phyloP scores from a whole-genome alignment of 768 basidiomycete species.

The Podaxis sp. region DNA sequence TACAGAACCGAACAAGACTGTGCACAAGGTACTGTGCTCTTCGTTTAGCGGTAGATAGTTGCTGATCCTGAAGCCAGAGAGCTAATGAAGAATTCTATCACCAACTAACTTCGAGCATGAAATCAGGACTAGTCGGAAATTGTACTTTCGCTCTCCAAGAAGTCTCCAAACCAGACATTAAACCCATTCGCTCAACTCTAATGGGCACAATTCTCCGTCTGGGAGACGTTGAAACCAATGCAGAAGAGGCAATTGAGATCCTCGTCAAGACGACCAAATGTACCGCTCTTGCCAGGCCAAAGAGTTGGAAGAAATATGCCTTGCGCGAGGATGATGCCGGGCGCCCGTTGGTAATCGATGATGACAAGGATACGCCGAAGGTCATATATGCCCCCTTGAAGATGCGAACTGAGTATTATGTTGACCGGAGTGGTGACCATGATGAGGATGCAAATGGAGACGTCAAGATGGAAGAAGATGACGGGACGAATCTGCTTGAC shows the following conservation, averaged over 20 bases:
- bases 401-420: constrained; percentile 55
- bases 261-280: constrained; percentile 77
- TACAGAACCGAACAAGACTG: constrained; percentile 64
- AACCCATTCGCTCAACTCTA: constrained; percentile 64
- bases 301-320: constrained; percentile 77
- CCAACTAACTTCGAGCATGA: constrained; percentile 37
- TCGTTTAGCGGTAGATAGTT: neutral
- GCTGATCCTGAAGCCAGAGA: constrained; percentile 32
- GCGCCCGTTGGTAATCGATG: constrained; percentile 33
- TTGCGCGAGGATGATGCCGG: constrained; percentile 34
- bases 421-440: constrained; percentile 42
- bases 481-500: constrained; percentile 29
- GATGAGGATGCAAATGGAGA: constrained; percentile 40
- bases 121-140: constrained; percentile 57
- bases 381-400: constrained; percentile 40
- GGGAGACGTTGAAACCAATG: constrained; percentile 66
- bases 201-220: constrained; percentile 67
- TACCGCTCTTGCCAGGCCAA: constrained; percentile 66
- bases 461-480: constrained; percentile 35
- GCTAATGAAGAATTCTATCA: constrained; percentile 76
- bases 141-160: constrained; percentile 65
- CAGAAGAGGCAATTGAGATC: constrained; percentile 75
- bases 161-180: constrained; percentile 60
- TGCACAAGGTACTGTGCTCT: constrained; percentile 58
- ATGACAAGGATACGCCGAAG: constrained; percentile 30